phyloP scores from a whole-genome alignment of 352 stramenopile genomes.

The Phytopythium aichiense region DNA sequence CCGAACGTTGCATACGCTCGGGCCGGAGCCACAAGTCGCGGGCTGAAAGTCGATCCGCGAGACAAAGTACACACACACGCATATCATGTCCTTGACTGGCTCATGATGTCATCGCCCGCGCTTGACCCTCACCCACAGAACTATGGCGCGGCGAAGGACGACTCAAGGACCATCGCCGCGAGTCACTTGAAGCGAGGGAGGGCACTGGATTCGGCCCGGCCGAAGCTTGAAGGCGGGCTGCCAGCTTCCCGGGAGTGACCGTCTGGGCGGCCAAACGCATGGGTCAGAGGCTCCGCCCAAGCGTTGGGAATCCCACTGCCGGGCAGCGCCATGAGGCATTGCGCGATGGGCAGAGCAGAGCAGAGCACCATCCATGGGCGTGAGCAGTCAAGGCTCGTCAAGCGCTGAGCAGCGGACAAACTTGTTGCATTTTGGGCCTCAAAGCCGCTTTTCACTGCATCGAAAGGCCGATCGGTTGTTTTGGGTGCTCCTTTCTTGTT shows the following conservation, averaged over 20 bases:
- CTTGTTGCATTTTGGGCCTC: background rate
- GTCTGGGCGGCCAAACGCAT: background rate
- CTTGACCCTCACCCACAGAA: background rate
- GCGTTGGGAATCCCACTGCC: background rate
- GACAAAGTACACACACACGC: background rate
- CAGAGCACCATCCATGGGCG: background rate
- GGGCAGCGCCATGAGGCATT: background rate
- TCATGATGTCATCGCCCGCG: background rate
- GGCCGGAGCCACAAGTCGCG: background rate
- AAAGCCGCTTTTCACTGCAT: background rate
- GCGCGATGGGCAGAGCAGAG: background rate
- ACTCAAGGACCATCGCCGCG: background rate
- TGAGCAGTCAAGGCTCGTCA: background rate
- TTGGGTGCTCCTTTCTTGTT: background rate
- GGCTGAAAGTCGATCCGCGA: background rate
- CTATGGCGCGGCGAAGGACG: background rate
- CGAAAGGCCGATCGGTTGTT: background rate
- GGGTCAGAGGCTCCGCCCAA: background rate
- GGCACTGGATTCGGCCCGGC: background rate
- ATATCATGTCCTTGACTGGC: background rate
- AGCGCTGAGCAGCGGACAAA: too few species aligned
- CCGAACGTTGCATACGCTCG: slow-evolving; percentile 1
- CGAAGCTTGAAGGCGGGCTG: background rate
- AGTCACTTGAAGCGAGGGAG: background rate
- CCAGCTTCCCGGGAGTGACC: background rate